Evolutionary conservation across 2,329 filamentous ascomycete genomes (phyloP).

Genomic region (Zymoseptoria passerinii): DNA sequence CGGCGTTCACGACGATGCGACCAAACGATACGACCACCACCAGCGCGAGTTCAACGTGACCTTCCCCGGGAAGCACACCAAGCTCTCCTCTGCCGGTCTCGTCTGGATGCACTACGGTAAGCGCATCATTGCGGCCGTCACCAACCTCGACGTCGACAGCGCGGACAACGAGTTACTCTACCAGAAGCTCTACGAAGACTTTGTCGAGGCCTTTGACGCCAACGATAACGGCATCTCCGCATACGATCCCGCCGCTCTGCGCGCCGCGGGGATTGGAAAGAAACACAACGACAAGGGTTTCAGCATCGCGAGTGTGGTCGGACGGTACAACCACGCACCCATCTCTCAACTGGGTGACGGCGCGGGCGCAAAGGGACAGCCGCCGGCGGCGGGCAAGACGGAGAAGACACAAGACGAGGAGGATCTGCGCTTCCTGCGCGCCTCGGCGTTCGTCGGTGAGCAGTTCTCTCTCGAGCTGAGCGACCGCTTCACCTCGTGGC

Average conservation of each 20-base stretch:
- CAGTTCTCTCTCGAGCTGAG: constrained; percentile 77
- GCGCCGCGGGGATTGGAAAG: constrained; percentile 66
- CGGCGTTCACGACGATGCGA: constrained; percentile 73
- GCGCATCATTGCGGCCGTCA: constrained; percentile 64
- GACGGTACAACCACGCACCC: constrained; percentile 62
- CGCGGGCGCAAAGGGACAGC: constrained; percentile 12
- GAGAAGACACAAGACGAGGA: constrained; percentile 58
- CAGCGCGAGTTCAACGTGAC: constrained; percentile 81
- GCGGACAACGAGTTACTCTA: constrained; percentile 67
- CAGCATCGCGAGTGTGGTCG: constrained; percentile 78
- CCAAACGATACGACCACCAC: constrained; percentile 90
- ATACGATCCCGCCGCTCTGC: constrained; percentile 64
- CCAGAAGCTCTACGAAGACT: constrained; percentile 83
- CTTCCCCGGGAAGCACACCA: constrained; percentile 76
- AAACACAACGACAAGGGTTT: constrained; percentile 77
- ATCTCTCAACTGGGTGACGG: constrained; percentile 15
- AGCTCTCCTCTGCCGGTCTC: constrained; percentile 86
- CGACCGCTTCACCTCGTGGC: constrained; percentile 68
- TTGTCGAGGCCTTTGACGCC: constrained; percentile 91
- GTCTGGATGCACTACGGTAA: constrained; percentile 95
- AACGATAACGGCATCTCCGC: constrained; percentile 91
- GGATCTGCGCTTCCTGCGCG: constrained; percentile 68
- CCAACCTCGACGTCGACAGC: constrained; percentile 51
- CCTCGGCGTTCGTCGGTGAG: constrained; percentile 77
- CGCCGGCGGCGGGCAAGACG: constrained; percentile 20